phyloP scores from a whole-genome alignment of 2,329 filamentous ascomycete genomes.

The Orbilia oligospora region DNA sequence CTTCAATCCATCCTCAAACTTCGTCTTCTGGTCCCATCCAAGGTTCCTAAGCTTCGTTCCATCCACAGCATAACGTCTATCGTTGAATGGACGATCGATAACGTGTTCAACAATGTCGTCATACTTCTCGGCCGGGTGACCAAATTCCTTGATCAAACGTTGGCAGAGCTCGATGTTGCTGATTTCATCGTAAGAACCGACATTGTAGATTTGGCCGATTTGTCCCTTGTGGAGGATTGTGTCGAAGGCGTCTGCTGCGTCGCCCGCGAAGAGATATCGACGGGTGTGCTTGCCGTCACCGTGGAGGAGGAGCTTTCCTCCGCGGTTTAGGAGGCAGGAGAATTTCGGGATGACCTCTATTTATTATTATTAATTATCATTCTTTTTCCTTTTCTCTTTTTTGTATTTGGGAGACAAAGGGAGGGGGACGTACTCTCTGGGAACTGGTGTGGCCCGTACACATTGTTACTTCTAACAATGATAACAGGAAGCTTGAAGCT shows the following conservation, averaged over 20 bases:
- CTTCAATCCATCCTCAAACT: slow-evolving; percentile 75
- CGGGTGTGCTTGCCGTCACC: slow-evolving; percentile 82
- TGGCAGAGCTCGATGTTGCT: slow-evolving; percentile 80
- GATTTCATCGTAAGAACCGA: slow-evolving; percentile 82
- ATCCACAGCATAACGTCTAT: slow-evolving; percentile 80
- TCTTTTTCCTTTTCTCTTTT: too few relatives aligned
- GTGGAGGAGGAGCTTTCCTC: slow-evolving; percentile 79
- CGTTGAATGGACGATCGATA: slow-evolving; percentile 83
- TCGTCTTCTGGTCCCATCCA: slow-evolving; percentile 79
- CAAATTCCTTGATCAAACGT: slow-evolving; percentile 76
- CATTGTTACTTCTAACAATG: slow-evolving; percentile 86
- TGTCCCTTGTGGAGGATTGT: slow-evolving; percentile 84
- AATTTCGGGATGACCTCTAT: slow-evolving; percentile 88
- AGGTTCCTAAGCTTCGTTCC: slow-evolving; percentile 77
- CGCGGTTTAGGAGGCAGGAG: slow-evolving; percentile 78
- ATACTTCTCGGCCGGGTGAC: slow-evolving; percentile 71
- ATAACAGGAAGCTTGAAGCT: slow-evolving; percentile 85
- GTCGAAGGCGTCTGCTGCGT: slow-evolving; percentile 85
- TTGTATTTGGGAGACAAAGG: neutral
- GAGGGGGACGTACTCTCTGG: slow-evolving; percentile 78
- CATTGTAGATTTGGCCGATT: slow-evolving; percentile 84
- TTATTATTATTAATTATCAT: neutral
- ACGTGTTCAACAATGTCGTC: slow-evolving; percentile 80
- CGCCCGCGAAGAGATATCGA: slow-evolving; percentile 82
- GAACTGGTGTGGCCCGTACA: slow-evolving; percentile 87